phyloP scores from a whole-genome alignment of 1,284 basidiomycete genomes.

The Wallemia mellicola region DNA sequence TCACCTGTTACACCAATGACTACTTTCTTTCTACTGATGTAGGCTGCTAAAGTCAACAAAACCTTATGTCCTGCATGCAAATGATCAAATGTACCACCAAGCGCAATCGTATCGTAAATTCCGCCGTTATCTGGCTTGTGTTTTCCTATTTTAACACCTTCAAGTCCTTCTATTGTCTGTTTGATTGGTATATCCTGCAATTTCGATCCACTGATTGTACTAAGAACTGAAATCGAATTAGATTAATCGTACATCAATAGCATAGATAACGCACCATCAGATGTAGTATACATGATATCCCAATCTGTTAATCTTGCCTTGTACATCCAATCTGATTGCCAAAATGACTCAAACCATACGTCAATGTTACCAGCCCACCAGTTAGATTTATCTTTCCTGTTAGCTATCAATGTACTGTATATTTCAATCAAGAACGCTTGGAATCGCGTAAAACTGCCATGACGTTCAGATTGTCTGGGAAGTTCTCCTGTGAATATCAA shows the following conservation, averaged over 20 bases:
- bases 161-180: neutral
- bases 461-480: neutral
- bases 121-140: neutral
- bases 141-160: neutral
- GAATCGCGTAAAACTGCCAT: neutral
- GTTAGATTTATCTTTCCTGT: neutral
- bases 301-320: neutral
- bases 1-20: slow-evolving; percentile 66
- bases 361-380: neutral
- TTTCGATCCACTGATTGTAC: neutral
- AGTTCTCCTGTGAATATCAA: neutral
- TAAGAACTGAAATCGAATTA: neutral
- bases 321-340: neutral
- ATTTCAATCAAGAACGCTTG: neutral
- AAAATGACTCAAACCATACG: neutral
- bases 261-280: neutral
- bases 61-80: slow-evolving; percentile 95
- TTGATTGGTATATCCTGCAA: neutral
- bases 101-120: slow-evolving; percentile 9
- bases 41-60: slow-evolving; percentile 63
- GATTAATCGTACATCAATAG: neutral
- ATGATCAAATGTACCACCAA: slow-evolving; percentile 81
- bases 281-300: neutral
- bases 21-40: slow-evolving; percentile 43
- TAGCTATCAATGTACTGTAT: neutral